These are phyloP conservation scores for Garcia nutans DNA, from an alignment of 345 rosid genomes.

Conservation along the genomic window DNA sequence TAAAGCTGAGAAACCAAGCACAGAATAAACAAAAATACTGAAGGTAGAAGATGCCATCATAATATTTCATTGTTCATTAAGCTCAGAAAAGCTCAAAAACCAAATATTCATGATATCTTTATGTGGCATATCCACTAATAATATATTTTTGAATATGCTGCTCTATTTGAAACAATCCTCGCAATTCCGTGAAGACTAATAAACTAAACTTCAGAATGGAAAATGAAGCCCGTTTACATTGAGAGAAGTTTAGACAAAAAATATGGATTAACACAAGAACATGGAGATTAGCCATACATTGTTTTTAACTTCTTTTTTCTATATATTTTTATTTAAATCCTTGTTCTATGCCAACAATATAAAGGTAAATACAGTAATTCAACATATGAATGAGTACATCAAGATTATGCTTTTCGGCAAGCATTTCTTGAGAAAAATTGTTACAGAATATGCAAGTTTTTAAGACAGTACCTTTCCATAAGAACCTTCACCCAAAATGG, in stretches of 20 bases:
- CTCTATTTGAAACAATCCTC: background rate
- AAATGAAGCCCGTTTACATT: background rate
- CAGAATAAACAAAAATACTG: background rate
- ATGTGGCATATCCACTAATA: no score
- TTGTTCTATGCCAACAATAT: background rate
- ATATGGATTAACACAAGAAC: background rate
- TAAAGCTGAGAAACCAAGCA: slow-evolving; percentile 33
- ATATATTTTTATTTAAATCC: background rate
- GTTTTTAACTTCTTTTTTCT: background rate
- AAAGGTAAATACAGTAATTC: background rate
- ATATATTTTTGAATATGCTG: background rate
- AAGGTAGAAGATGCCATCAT: background rate
- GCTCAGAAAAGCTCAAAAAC: background rate
- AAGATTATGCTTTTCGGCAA: background rate
- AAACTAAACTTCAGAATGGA: background rate
- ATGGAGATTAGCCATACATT: background rate
- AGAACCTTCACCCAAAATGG: slow-evolving; percentile 44
- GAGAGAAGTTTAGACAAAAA: background rate
- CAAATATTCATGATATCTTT: background rate
- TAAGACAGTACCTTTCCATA: slow-evolving; percentile 40
- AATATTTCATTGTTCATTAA: background rate
- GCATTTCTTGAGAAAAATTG: background rate
- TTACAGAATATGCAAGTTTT: background rate
- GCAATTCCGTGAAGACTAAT: background rate
- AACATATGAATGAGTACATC: background rate